Base-by-base conservation (phyloP, 169 alveolate genomes). In the Eimeria praecox region DNA sequence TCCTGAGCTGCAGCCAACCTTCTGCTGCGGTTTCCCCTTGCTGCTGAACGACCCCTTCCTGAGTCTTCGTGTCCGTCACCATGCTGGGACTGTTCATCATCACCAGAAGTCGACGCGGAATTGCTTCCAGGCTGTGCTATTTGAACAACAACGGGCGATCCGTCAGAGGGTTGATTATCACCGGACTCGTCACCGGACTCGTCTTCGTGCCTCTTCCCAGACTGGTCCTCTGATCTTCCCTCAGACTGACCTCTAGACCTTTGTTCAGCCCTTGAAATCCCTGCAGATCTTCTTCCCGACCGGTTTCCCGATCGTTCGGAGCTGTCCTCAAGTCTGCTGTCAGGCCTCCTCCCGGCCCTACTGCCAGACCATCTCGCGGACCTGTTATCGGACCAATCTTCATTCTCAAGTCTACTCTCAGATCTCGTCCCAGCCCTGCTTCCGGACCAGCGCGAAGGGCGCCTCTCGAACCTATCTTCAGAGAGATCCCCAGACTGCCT, bases 131-230 rank as follows among this genome's bases (percentile, higher is more conserved):
- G 62, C 87, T 77, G 40, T 38, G 54, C 64, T 8, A 44, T 24
- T 77, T 44, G 87, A 40, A 42, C 87, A 40, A 40, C 87, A 44
- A 42, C 87, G 20, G 62, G 62, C 14, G 64, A 44, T 6, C 62
- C 87, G 6, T 77, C 64, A 18, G 87, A 77, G 20, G 3, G 56
- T 38, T 33, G 33, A 22, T 75, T 22, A 33, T 24, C n/a, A n/a
- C n/a, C n/a, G n/a, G n/a, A n/a, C n/a, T n/a, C 56, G 27, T 38
- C 90, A 46, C 33, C 30, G 71, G 90, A 82, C 20, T 49, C 71
- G 16, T 49, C 30, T 33, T 49, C 90, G 20, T 44, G 30, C 1
- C 88, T 78, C 14, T 78, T 46, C 10, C 35, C 59, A 9, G 54
- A 14, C 59, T 77, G 40, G 8, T 38, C 87, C 33, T 42, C 62